Evolutionary conservation across 2,329 filamentous ascomycete species (phyloP).

Genomic region (Epichloe elymi): DNA sequence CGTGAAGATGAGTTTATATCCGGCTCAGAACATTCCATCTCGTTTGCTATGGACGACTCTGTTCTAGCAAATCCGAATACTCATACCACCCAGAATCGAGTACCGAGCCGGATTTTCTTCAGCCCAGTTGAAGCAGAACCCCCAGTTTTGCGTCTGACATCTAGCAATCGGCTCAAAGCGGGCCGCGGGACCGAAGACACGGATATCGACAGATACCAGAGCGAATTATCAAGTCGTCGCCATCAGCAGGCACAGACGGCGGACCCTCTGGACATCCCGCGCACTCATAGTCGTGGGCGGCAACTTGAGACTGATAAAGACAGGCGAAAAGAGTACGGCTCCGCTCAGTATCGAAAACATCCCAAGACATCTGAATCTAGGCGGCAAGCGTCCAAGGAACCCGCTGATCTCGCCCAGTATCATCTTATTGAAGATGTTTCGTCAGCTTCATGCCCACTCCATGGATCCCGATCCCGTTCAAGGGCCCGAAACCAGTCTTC

Average conservation of each 20-base stretch:
- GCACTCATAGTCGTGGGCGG: not conserved
- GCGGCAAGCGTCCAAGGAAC: not conserved
- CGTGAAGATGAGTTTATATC: not conserved
- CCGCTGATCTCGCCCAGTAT: not conserved
- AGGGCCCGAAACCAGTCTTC: not conserved
- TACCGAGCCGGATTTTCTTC: not conserved
- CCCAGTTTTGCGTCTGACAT: not conserved
- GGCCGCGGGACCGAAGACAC: not conserved
- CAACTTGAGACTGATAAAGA: not conserved
- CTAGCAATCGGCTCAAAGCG: not conserved
- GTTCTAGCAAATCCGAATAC: not conserved
- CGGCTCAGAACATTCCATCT: not conserved
- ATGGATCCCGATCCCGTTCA: not conserved
- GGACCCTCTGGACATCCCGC: not conserved
- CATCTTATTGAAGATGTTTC: not conserved
- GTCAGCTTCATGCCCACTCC: not conserved
- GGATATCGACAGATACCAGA: not conserved
- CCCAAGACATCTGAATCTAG: not conserved
- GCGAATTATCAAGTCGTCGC: not conserved
- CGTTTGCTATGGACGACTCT: not conserved
- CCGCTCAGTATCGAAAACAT: not conserved
- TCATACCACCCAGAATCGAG: not conserved
- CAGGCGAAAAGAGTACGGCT: not conserved
- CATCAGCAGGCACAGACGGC: not conserved
- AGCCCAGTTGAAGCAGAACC: not conserved